Base-by-base conservation (phyloP, 768 basidiomycete species). In the Clavulina sp. region DNA sequence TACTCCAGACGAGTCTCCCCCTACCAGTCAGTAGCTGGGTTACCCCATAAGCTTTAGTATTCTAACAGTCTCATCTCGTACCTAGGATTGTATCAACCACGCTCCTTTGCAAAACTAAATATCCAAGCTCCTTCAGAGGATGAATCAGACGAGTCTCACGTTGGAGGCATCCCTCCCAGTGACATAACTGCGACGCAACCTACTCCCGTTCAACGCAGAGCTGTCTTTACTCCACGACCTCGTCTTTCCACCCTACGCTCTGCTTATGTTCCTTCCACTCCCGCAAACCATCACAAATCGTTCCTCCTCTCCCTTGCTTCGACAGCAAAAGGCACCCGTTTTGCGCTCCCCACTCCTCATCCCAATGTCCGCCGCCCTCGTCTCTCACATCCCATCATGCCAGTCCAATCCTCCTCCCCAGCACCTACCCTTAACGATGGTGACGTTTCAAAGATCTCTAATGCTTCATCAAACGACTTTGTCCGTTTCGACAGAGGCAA, bases 271-370 rank as follows among this genome's bases (percentile, higher is more conserved):
- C 13, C 43, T 46, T 41, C 78, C 40, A 88, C 84, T 1, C 85
- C 84, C 2, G 70, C 74, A 56, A 75, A 78, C 9, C 78, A 81
- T 54, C 77, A 83, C 36, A 76, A 78, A 16, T 86, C 83, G 1
- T 88, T 91, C 67, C 73, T 91, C 9, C 73, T 91, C 34, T 78
- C 78, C 5, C 81, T 89, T 5, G 82, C 91, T 61, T 81, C 86
- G 60, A 85, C 85, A 4, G 84, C 80, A 1, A 69, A 81, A 3
- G 78, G 84, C 30, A 84, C 85, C 0, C 74, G 80, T 5, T 69
- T 87, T 60, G 72, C 74, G 60, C 63, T 74, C 58, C 70, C 76
- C 21, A 77, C 84, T 13, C 77, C 83, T 34, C 73, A 80, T 65
- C 75, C 77, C 0, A 68, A 60, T 49, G 68, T 4, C 65, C 63